Conservation (phyloP, 2,329 filamentous ascomycete species). For the Thelonectria rubi region DNA sequence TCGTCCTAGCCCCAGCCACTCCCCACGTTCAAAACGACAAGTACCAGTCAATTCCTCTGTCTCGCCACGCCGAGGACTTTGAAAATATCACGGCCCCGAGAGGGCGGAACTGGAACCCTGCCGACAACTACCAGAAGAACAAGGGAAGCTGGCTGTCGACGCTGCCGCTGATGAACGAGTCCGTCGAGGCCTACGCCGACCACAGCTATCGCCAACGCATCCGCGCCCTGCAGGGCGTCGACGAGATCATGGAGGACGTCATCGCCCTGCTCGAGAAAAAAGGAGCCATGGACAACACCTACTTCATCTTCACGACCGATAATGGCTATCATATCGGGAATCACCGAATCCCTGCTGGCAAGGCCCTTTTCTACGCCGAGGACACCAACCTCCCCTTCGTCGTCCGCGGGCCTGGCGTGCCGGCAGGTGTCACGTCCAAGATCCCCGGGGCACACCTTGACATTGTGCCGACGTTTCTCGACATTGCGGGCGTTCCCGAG, state of each 20-base stretch:
- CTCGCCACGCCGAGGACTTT: background rate
- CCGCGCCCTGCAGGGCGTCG: conserved; percentile 36
- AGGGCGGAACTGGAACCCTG: conserved; percentile 4
- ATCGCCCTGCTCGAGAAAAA: conserved; percentile 41
- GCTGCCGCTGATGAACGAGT: background rate
- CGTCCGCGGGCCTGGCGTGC: conserved; percentile 42
- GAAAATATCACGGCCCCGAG: background rate
- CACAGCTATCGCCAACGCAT: conserved; percentile 2
- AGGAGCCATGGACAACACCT: conserved; percentile 40
- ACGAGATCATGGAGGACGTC: conserved; percentile 48
- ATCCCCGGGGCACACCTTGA: conserved; percentile 41
- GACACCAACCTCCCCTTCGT: conserved; percentile 46
- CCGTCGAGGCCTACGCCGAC: background rate
- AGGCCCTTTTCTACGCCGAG: conserved; percentile 42
- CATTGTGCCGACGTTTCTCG: conserved; percentile 41
- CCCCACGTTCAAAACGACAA: conserved; percentile 9
- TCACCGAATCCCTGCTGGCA: conserved; percentile 39
- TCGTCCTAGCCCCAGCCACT: background rate
- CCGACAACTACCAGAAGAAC: background rate
- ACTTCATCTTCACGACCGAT: conserved; percentile 38
- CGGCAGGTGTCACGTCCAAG: conserved; percentile 27
- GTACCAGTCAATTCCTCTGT: background rate
- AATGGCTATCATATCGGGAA: conserved; percentile 43
- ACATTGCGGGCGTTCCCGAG: conserved; percentile 40
- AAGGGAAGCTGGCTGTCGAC: conserved; percentile 1